Percentiles rank a stretch among this genome's conserved stretches.
These are phyloP conservation scores for Phylloboletellus chloephorus DNA, from an alignment of 1,284 basidiomycete species.

Conservation along the genomic window DNA sequence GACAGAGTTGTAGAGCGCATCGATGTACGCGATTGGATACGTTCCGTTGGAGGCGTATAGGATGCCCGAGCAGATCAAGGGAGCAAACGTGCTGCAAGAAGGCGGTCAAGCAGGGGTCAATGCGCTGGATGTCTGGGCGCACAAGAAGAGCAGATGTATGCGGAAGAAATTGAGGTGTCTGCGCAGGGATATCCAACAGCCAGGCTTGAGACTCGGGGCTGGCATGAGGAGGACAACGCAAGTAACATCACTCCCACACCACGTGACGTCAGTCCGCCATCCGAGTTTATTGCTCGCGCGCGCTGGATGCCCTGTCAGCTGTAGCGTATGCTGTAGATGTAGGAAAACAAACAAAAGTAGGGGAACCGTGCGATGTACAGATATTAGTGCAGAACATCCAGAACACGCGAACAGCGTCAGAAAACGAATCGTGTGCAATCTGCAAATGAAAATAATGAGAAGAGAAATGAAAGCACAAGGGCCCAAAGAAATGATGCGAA, in stretches of 20 bases:
- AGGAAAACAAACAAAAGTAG: conserved; percentile 24
- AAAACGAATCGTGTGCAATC: conserved; percentile 21
- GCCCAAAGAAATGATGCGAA: conserved; percentile 13
- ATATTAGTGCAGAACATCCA: conserved; percentile 32
- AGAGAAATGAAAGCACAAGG: conserved; percentile 6
- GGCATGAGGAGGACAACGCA: no score
- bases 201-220: conserved; percentile 1
- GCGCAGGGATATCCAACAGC: conserved; percentile 32
- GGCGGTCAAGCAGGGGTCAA: conserved; percentile 21
- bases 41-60: conserved; percentile 72
- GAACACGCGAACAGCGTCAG: conserved; percentile 26
- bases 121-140: conserved; percentile 20
- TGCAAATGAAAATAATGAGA: conserved; percentile 14
- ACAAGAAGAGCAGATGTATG: conserved; percentile 54
- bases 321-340: conserved; percentile 26
- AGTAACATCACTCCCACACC: conserved; percentile 1
- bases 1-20: conserved; percentile 70
- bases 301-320: conserved; percentile 22
- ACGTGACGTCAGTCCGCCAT: conserved; percentile 7
- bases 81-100: conserved; percentile 61
- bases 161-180: conserved; percentile 68
- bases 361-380: conserved; percentile 26
- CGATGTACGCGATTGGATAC: conserved; percentile 62
- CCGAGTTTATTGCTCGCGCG: conserved; percentile 20
- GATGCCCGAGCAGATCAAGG: conserved; percentile 67